Evolutionary conservation across 179 eudicot species (phyloP).

Genomic region (Silene coronaria): DNA sequence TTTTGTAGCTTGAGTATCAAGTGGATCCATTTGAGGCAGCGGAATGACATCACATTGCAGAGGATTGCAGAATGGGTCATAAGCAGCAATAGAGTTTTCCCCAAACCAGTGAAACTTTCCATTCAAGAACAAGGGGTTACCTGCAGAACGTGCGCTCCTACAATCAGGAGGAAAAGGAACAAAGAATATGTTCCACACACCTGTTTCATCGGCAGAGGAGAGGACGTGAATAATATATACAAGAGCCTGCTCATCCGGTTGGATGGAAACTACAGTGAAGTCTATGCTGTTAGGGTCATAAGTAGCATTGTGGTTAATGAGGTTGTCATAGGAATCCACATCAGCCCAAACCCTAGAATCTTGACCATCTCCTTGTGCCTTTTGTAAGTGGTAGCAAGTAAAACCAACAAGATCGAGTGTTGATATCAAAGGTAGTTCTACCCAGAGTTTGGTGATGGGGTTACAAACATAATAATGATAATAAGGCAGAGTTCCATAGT

Average conservation of each 20-base stretch:
- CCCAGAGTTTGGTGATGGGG: background rate
- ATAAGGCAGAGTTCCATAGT: background rate
- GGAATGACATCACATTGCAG: background rate
- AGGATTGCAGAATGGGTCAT: slow-evolving; percentile 1
- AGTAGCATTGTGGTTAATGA: background rate
- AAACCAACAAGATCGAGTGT: background rate
- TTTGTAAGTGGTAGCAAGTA: background rate
- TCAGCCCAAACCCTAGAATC: no score
- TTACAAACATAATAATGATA: background rate
- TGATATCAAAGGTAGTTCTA: background rate
- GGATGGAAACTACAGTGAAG: background rate
- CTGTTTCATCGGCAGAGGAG: background rate
- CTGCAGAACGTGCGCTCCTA: no score
- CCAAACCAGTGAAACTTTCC: slow-evolving; percentile 11
- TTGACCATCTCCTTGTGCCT: background rate
- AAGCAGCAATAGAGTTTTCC: background rate
- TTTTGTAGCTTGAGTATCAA: no score
- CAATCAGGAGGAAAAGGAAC: slow-evolving; percentile 5
- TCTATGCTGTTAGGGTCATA: no score
- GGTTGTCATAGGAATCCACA: background rate
- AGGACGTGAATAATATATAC: background rate
- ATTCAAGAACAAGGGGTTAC: background rate
- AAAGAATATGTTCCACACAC: background rate
- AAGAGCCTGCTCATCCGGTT: background rate
- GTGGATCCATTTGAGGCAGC: background rate